A percentile compares a stretch with the other conserved stretches of the same genome.
These are phyloP conservation scores for Suillus luteus DNA, from an alignment of 768 basidiomycete species.

Conservation along the genomic window DNA sequence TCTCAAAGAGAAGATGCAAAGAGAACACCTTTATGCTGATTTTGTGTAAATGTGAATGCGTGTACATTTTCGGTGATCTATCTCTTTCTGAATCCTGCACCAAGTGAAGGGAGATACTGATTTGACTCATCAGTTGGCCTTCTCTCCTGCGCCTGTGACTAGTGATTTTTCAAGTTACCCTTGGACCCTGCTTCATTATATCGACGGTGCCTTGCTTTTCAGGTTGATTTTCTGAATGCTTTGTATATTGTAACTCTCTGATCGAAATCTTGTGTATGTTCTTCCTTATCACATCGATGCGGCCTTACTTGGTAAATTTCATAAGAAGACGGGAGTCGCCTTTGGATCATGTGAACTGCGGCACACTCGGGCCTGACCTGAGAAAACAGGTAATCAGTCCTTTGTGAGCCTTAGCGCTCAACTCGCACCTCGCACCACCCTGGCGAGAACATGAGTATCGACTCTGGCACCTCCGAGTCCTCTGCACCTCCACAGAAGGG, in stretches of 20 bases:
- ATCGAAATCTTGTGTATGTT: neutral
- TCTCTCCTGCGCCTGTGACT: neutral
- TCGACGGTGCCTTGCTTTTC: neutral
- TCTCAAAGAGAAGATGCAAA: neutral
- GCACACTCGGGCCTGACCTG: neutral
- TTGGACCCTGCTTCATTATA: neutral
- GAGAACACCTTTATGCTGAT: neutral
- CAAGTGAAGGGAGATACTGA: neutral
- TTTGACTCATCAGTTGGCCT: neutral
- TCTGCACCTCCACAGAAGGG: neutral
- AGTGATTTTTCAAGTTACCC: neutral
- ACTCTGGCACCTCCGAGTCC: neutral
- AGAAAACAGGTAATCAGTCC: neutral
- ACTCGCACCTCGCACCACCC: neutral
- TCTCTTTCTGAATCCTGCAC: neutral
- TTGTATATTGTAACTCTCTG: neutral
- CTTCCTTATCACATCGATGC: neutral
- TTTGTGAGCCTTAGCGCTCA: neutral
- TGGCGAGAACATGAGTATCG: neutral
- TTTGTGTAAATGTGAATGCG: neutral
- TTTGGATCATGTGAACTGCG: neutral
- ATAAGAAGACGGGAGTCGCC: neutral
- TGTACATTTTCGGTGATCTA: neutral
- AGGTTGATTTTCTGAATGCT: neutral
- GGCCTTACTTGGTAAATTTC: neutral